Base-by-base conservation (phyloP, 352 stramenopile species). In the Globisporangium megalacanthum region DNA sequence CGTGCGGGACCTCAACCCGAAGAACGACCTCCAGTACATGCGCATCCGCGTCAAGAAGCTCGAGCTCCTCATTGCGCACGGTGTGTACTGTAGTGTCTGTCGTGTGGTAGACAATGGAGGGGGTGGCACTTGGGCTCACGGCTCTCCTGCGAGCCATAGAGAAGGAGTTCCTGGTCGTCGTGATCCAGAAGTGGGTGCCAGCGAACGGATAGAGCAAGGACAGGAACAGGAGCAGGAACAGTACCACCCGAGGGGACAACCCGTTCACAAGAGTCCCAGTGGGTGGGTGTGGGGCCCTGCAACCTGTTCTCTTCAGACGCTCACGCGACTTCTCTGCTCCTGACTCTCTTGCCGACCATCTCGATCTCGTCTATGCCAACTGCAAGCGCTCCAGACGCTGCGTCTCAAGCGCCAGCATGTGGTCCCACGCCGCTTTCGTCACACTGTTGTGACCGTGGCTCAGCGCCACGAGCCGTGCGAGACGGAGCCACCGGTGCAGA, bases 21-120 rank as follows among this genome's bases (percentile, higher is more conserved):
- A 96, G 70, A 97, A 98, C 64, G 89, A 98, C 66, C 70, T 98
- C 41, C 83, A 95, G 61, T 98, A 96, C 67, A 86, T 98, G 66
- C 81, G 93, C 51, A 92, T 98, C 41, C 88, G 94, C 50, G 79
- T 97, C 36, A 96, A 95, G 65, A 92, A 88, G 63, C 79, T 97
- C 52, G 93, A 98, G 69, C 66, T 98, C 13, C 73, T 98, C 49
- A 88, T 98, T 22, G 94, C 94, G 10, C 91, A 96, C 47, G 88
- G 86, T 96, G 53, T 37, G 80, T 58, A 39, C 20, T 50, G 2
- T 45, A 14, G 29, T 7, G 7, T 33, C 46, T 7, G 7, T 33
- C 46, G 14, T 37, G 47, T 20, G 15, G 41, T 47, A 7, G 25
- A 29, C 25, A 1, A 29, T 4, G 4, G 25, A 29, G 25, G 25